Percentiles rank a stretch among this genome's conserved stretches.
These are phyloP conservation scores for Kingdonia uniflora DNA, from an alignment of 164 flowering plant species.

Conservation along the genomic window DNA sequence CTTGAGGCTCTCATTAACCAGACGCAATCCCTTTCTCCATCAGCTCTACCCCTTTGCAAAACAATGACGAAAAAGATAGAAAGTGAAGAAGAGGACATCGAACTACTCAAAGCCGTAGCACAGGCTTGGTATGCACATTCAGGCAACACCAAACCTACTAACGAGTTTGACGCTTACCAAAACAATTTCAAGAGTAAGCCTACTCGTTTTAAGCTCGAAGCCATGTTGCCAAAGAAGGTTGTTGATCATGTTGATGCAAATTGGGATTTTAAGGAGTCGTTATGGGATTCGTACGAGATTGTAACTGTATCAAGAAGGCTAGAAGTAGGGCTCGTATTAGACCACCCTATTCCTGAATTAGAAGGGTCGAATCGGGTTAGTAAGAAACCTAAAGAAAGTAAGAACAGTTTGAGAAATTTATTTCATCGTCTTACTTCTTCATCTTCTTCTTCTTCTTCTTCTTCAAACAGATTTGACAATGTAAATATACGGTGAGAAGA, in stretches of 20 bases:
- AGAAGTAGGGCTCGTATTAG: constrained; percentile 46
- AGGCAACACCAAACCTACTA: constrained; percentile 23
- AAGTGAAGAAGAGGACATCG: constrained; percentile 31
- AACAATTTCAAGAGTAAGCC: constrained; percentile 35
- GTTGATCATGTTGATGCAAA: not conserved
- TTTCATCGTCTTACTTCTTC: constrained; percentile 14
- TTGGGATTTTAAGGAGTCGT: constrained; percentile 76
- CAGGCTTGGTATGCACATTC: constrained; percentile 83
- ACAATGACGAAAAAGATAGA: constrained; percentile 13
- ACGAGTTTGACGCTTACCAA: constrained; percentile 48
- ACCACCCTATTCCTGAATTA: constrained; percentile 18
- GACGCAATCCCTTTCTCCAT: not conserved
- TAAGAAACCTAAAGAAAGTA: constrained; percentile 45
- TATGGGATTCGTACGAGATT: constrained; percentile 87
- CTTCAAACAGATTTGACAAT: constrained; percentile 43
- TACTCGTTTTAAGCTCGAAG: constrained; percentile 63
- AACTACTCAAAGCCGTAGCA: constrained; percentile 83
- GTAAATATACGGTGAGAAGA: constrained; percentile 10
- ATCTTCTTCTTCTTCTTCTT: constrained; percentile 23
- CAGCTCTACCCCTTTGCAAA: constrained; percentile 5
- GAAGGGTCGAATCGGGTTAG: constrained; percentile 3
- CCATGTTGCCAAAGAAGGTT: constrained; percentile 8
- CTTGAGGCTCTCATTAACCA: constrained; percentile 29
- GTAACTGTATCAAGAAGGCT: constrained; percentile 58
- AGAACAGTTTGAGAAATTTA: constrained; percentile 66